Evolutionary conservation across 2,329 filamentous ascomycete species (phyloP).

Genomic region (Pseudonectria foliicola): DNA sequence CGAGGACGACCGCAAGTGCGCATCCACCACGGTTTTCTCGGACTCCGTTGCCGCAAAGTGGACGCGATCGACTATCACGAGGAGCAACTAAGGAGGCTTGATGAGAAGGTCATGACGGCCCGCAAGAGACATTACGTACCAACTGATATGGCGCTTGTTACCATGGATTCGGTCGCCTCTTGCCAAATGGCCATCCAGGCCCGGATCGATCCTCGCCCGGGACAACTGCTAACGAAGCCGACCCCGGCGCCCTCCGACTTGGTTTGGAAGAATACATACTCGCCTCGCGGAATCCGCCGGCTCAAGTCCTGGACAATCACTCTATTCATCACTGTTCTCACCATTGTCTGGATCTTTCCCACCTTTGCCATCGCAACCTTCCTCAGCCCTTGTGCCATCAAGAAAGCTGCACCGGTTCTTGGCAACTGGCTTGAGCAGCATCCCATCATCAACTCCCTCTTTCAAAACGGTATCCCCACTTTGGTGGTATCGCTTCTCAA

Average conservation of each 20-base stretch:
- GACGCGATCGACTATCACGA: conserved; percentile 95
- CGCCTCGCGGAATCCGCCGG: conserved; percentile 66
- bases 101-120: conserved; percentile 64
- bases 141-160: conserved; percentile 86
- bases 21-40: conserved; percentile 72
- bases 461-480: conserved; percentile 84
- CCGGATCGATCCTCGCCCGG: conserved; percentile 81
- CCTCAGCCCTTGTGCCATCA: conserved; percentile 74
- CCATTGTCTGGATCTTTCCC: conserved; percentile 80
- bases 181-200: conserved; percentile 95
- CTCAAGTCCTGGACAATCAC: conserved; percentile 79
- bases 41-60: conserved; percentile 62
- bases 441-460: conserved; percentile 63
- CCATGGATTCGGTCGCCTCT: conserved; percentile 91
- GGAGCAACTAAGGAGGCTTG: conserved; percentile 70
- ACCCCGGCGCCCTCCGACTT: conserved; percentile 87
- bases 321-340: conserved; percentile 71
- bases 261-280: conserved; percentile 92
- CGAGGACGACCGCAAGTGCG: conserved; percentile 58
- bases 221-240: conserved; percentile 74
- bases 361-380: conserved; percentile 73
- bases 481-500: conserved; percentile 80
- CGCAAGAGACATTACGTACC: conserved; percentile 70
- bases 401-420: conserved; percentile 63
- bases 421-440: conserved; percentile 62